Conservation (phyloP, 2,329 filamentous ascomycete species). For the Macrophomina phaseolina region DNA sequence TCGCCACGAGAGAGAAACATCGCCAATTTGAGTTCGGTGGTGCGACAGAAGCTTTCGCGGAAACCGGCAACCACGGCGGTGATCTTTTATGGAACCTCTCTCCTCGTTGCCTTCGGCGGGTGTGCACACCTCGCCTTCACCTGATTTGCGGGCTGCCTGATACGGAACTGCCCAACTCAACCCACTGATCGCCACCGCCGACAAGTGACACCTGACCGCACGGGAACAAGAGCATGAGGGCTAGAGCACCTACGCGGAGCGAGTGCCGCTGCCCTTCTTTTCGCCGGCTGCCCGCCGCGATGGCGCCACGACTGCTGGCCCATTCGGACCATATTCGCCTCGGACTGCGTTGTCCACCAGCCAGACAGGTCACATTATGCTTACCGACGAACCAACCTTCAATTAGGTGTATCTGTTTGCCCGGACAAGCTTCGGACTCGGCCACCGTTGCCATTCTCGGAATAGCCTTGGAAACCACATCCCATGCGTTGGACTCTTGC, state of each 20-base stretch:
- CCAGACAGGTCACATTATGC: not conserved
- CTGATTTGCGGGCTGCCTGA: too few relatives aligned
- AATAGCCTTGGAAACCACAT: not conserved
- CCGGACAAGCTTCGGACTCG: too few relatives aligned
- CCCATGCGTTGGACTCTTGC: not conserved
- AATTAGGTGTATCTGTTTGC: too few relatives aligned
- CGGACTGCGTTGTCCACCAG: not conserved
- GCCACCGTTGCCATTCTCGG: too few relatives aligned
- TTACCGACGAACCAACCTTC: not conserved
- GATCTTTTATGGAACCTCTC: conserved; percentile 17
- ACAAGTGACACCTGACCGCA: not conserved
- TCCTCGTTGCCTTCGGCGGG: not conserved
- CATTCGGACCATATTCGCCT: not conserved
- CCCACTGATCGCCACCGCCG: not conserved
- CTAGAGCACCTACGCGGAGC: not conserved
- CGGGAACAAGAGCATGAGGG: not conserved
- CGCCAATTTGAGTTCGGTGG: conserved; percentile 17
- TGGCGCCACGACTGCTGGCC: not conserved
- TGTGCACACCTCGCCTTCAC: not conserved
- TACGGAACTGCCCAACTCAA: not conserved
- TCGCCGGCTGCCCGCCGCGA: not conserved
- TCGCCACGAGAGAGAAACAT: not conserved
- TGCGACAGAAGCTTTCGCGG: not conserved
- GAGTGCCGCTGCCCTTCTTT: not conserved
- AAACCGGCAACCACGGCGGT: not conserved